Percentiles rank a stretch among this genome's conserved stretches.
phyloP scores from a whole-genome alignment of 345 rosid genomes.

The Conringia planisiliqua region DNA sequence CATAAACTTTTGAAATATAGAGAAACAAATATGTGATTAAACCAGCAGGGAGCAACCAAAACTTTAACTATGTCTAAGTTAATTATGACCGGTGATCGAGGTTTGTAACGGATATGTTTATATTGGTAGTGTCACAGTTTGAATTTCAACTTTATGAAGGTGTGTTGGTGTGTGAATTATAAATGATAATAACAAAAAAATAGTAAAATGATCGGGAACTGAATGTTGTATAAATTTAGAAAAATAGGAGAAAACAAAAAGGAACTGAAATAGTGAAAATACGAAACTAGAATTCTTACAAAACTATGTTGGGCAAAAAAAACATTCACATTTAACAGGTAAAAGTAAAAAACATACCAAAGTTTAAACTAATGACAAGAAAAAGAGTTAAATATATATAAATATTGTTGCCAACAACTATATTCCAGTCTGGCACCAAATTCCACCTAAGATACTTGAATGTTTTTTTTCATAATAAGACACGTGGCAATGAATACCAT shows the following conservation, averaged over 20 bases:
- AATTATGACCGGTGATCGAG: background rate
- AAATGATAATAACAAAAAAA: background rate
- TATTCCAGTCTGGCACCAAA: constrained; percentile 10
- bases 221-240: background rate
- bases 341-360: background rate
- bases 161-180: background rate
- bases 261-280: background rate
- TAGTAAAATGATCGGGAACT: background rate
- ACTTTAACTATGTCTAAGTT: background rate
- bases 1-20: background rate
- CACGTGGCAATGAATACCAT: constrained; percentile 27
- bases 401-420: background rate
- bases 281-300: background rate
- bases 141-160: background rate
- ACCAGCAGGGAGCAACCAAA: background rate
- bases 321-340: background rate
- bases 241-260: background rate
- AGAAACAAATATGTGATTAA: background rate
- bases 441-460: background rate
- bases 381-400: background rate
- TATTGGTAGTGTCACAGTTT: background rate
- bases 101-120: background rate
- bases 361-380: background rate
- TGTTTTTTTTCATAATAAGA: background rate
- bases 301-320: background rate